Base-by-base conservation (phyloP, 176 grass and related monocot genomes). In the Triticum aestivum region DNA sequence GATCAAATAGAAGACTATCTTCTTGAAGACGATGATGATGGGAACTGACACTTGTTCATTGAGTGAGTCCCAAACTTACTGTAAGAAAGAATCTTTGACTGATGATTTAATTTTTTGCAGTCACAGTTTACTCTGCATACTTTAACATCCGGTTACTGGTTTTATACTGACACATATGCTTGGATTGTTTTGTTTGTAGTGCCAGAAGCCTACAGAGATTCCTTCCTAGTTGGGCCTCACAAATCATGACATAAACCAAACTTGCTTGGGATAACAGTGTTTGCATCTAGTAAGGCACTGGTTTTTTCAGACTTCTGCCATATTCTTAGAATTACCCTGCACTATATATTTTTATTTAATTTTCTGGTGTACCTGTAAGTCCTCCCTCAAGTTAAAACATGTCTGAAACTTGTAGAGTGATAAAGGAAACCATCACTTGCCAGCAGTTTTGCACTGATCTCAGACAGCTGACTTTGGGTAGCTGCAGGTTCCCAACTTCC, bases 1-100 rank as follows among this genome's bases (percentile, higher is more conserved):
- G 87, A 92, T 70, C 91, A 94, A 82, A 94, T 96, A 70, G 84
- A 88, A 58, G 89, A 94, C 24, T 92, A 82, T 85, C 88, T 94
- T 30, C 94, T 97, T 72, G 80, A 94, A 42, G 79, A 85, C 2
- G 26, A 82, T 4, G 84, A 89, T 67, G 35, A 77, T 47, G 69
- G 27, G 58, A 95, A 47, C 20, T 91, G 84, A 95, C 49, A 88
- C 17, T 73, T 80, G 23, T 66, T 73, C 11, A 70, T 61, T 58
- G 37, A 21, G 18, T 77, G 61, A 83, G 82, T 26, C 47, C 12
- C 26, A 9, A 81, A 27, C 42, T 74, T 74, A 35, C 61, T 82
- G 77, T 85, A 64, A 44, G 64, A 65, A 67, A 73, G 49, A 82
- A 89, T 26, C 34, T 61, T 61, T 76, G 41, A 41, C 73, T 62